A percentile compares a stretch with the other conserved stretches of the same genome.
Conservation (phyloP, 2,329 filamentous ascomycete species). For the Chrysoporthe deuterocubensis region DNA sequence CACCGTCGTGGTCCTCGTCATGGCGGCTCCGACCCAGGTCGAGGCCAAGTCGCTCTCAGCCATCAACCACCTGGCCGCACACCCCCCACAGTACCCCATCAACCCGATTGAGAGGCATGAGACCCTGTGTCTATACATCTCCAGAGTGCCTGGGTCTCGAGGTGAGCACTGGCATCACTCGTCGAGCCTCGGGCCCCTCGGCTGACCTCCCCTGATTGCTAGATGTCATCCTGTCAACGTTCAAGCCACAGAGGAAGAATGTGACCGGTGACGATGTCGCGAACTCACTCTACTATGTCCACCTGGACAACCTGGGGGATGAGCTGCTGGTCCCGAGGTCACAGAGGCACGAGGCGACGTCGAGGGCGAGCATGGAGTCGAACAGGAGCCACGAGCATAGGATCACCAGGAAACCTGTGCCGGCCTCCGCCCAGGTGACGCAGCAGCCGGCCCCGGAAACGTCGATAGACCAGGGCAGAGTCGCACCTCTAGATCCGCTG, state of each 20-base stretch:
- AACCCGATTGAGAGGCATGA: constrained; percentile 72
- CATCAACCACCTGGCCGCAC: constrained; percentile 79
- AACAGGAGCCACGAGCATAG: constrained; percentile 36
- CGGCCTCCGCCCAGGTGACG: constrained; percentile 36
- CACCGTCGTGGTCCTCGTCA: background rate
- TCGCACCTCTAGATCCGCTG: background rate
- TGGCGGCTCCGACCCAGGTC: constrained; percentile 49
- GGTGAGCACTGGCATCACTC: constrained; percentile 54
- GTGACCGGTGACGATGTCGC: constrained; percentile 87
- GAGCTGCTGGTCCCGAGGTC: constrained; percentile 40
- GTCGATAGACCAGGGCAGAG: constrained; percentile 1
- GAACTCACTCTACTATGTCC: constrained; percentile 88
- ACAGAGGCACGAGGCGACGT: constrained; percentile 37
- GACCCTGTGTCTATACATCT: constrained; percentile 85
- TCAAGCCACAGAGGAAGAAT: constrained; percentile 86
- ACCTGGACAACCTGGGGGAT: constrained; percentile 71
- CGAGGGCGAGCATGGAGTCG: constrained; percentile 51
- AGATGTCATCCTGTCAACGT: constrained; percentile 92
- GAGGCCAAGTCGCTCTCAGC: constrained; percentile 84
- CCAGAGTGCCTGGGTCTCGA: constrained; percentile 87
- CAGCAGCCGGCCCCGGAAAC: background rate
- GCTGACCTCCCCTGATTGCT: constrained; percentile 27
- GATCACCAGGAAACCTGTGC: constrained; percentile 59
- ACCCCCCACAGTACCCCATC: constrained; percentile 84
- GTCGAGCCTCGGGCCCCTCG: constrained; percentile 3